phyloP scores from a whole-genome alignment of 2,329 filamentous ascomycete genomes.

The Sclerotinia minor region DNA sequence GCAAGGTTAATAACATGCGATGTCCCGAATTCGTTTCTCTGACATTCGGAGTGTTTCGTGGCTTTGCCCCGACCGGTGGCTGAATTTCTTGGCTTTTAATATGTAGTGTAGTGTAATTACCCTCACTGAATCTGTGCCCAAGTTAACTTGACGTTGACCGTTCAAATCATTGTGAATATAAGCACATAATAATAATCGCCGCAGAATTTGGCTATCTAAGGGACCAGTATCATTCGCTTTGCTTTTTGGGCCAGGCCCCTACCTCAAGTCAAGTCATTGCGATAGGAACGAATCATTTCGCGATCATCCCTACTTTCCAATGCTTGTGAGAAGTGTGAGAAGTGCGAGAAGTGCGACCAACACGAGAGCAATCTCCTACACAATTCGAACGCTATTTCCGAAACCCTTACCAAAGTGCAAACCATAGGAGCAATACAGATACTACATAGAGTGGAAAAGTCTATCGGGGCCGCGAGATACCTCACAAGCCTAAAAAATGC shows the following conservation, averaged over 20 bases:
- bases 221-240: constrained; percentile 15
- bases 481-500: constrained; percentile 36
- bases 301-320: constrained; percentile 19
- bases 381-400: constrained; percentile 33
- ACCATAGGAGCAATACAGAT: neutral
- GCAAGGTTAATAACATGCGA: neutral
- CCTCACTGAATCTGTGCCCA: constrained; percentile 13
- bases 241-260: neutral
- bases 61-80: constrained; percentile 17
- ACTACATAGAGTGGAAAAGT: neutral
- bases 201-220: constrained; percentile 2
- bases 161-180: constrained; percentile 10
- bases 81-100: constrained; percentile 5
- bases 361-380: constrained; percentile 37
- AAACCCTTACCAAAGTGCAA: constrained; percentile 22
- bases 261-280: constrained; percentile 3
- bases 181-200: constrained; percentile 12
- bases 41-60: constrained; percentile 14
- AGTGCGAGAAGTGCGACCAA: constrained; percentile 32
- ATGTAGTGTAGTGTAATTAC: neutral
- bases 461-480: neutral
- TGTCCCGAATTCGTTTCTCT: constrained; percentile 6
- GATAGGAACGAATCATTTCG: constrained; percentile 11
- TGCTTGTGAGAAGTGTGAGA: constrained; percentile 28
- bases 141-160: neutral